Evolutionary conservation across 495 filamentous ascomycete genomes (phyloP), one percentile per base, ranked within the genome.

Genomic region (Podospora conica): DNA sequence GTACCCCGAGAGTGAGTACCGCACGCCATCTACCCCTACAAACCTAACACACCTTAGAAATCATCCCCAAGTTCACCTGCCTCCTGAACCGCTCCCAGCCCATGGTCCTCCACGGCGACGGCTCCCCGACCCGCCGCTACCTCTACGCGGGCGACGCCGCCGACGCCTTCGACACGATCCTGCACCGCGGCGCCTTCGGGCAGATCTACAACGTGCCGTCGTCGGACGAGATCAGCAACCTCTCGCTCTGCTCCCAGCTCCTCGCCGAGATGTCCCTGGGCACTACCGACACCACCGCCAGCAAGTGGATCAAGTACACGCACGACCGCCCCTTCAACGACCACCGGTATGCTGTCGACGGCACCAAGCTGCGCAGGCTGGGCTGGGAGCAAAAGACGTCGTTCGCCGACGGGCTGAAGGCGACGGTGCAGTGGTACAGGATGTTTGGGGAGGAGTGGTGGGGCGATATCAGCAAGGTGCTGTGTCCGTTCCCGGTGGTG

Each of bases 161-260:
- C n/a, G 87, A 92, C 70, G 90, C 87, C 15, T 88, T 91, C 67
- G 88, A 92, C 77, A 90, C 87, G 0, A 88, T 92, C 68, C 81
- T 92, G 12, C 90, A 92, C 81, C 84, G 82, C 61, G 90, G 89
- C 33, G 65, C 73, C 31, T 76, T 85, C 33, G 88, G 89, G 9
- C 84, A 90, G 69, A 84, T 87, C 53, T 92, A 92, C 79, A 92
- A 92, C 71, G 85, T 92, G 21, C 85, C 83, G 54, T 90, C 90
- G 0, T 77, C 80, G 48, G 84, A 90, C 69, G 87, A 90, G 74
- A 82, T 91, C 55, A 86, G 84, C 65, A 88, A 88, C 73, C 74
- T 86, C 18, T 77, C 83, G 0, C 76, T 92, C 3, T 88, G 86
- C 69, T 75, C 69, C 48, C 78, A 80, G 66, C 76, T 91, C n/a